Base-by-base conservation (phyloP, 2,329 filamentous ascomycete species). In the Aspergillus carbonarius region DNA sequence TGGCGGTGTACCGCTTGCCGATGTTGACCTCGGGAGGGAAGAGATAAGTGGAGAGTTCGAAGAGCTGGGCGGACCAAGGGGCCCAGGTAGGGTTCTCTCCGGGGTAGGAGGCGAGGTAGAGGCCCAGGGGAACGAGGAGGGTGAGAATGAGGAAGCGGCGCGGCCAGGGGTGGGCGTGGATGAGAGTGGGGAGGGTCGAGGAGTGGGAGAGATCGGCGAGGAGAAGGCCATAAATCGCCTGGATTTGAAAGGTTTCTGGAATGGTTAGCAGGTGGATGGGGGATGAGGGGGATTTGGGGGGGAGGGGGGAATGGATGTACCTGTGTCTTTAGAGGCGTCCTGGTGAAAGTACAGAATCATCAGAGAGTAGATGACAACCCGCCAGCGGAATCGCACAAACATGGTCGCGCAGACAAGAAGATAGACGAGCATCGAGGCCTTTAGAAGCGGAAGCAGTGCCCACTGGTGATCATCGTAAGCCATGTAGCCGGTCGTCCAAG, bases 391-490 rank as follows among this genome's bases (percentile, higher is more conserved):
- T 60, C 76, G 77, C 74, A 82, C 78, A 47, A 70, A 72, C 67
- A 73, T 71, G 0, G 71, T 73, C 5, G 80, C 80, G 17, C 77
- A 75, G 25, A 82, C 71, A 27, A 79, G 66, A 5, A 82, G 73
- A 61, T 81, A 83, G 35, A 83, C 78, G 61, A 80, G 73, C 74
- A 83, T 82, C 0, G 80, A 80, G 10, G 79, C 79, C 57, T 79
- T 71, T 5, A 83, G 68, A 49, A 83, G 69, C 12, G 79, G 80
- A 27, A 81, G 69, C 65, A 83, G 75, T 3, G 82, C 81, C 82
- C 82, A 84, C 64, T 84, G 82, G 60, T 84, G 81, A 57, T 82
- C 77, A 64, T 84, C 82, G 55, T 82, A 83, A 8, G 78, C 73
- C 70, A 82, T 82, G 64, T 78, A 79, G 1, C 77, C 78, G 54